phyloP scores from a whole-genome alignment of 2,329 filamentous ascomycete genomes.

The Endocalyx cinctus region DNA sequence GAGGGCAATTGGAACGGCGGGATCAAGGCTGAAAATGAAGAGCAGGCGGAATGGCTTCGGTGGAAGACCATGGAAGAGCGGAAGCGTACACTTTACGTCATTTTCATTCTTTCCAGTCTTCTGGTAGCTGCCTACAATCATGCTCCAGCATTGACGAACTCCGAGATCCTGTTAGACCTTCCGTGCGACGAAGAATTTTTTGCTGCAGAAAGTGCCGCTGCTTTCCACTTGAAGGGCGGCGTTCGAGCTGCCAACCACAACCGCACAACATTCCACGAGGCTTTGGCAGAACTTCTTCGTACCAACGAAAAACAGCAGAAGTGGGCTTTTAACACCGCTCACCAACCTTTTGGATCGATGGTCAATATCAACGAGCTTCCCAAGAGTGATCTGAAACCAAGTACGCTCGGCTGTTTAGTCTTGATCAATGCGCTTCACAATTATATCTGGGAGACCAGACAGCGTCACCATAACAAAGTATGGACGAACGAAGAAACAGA shows the following conservation, averaged over 20 bases:
- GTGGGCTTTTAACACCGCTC: conserved; percentile 34
- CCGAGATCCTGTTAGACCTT: conserved; percentile 82
- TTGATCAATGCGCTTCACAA: conserved; percentile 95
- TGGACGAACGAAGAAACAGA: conserved; percentile 94
- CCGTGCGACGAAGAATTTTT: conserved; percentile 93
- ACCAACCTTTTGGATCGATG: conserved; percentile 44
- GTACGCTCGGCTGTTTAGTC: conserved; percentile 86
- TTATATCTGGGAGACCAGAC: conserved; percentile 96
- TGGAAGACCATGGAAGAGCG: conserved; percentile 90
- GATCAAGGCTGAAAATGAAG: conserved; percentile 43
- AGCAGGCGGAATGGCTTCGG: conserved; percentile 75
- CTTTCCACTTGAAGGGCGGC: conserved; percentile 76
- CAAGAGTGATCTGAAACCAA: conserved; percentile 67
- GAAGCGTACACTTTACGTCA: conserved; percentile 85
- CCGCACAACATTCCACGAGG: conserved; percentile 73
- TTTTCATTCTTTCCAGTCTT: conserved; percentile 88
- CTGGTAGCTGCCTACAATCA: conserved; percentile 92
- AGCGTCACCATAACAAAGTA: conserved; percentile 78
- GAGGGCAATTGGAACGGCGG: conserved; percentile 41
- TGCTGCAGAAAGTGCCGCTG: conserved; percentile 74
- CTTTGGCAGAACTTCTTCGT: conserved; percentile 74
- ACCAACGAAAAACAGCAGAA: conserved; percentile 65
- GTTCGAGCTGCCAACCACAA: conserved; percentile 63
- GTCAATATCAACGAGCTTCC: conserved; percentile 44
- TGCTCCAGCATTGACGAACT: conserved; percentile 85